A percentile compares a stretch with the other conserved stretches of the same genome.
phyloP scores from a whole-genome alignment of 139 green algal genomes.

The Auxenochlorella protothecoides region DNA sequence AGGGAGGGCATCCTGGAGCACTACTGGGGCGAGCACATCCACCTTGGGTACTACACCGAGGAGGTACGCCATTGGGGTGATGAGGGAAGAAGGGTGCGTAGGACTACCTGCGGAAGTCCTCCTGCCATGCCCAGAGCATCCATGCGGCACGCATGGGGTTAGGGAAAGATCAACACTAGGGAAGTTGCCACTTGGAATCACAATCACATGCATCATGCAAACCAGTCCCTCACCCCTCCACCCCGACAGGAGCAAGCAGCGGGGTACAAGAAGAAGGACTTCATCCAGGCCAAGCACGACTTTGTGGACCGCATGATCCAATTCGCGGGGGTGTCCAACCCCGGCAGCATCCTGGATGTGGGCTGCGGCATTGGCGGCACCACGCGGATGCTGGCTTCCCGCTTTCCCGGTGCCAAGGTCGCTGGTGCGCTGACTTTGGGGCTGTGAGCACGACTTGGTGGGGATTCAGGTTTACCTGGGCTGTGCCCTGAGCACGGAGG shows the following conservation, averaged over 20 bases:
- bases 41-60: conserved; percentile 86
- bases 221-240: no score
- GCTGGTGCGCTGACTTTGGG: conserved; percentile 31
- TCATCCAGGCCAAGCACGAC: conserved; percentile 87
- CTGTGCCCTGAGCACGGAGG: no score
- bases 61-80: conserved; percentile 13
- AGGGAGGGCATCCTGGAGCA: conserved; percentile 67
- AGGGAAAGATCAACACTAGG: no score
- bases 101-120: no score
- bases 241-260: conserved; percentile 34
- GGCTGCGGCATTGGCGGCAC: conserved; percentile 91
- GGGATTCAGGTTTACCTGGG: no score
- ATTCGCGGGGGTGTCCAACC: conserved; percentile 28
- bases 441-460: neutral
- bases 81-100: no score
- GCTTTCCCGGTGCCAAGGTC: conserved; percentile 58
- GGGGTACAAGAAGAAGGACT: conserved; percentile 81
- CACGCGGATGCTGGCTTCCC: conserved; percentile 66
- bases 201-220: no score
- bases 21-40: conserved; percentile 96
- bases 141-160: no score
- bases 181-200: no score
- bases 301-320: conserved; percentile 84
- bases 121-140: no score
- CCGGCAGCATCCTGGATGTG: conserved; percentile 72